Evolutionary conservation across 164 flowering plant genomes (phyloP), one percentile per base, ranked within the genome.

Genomic region (Litsea cubeba): DNA sequence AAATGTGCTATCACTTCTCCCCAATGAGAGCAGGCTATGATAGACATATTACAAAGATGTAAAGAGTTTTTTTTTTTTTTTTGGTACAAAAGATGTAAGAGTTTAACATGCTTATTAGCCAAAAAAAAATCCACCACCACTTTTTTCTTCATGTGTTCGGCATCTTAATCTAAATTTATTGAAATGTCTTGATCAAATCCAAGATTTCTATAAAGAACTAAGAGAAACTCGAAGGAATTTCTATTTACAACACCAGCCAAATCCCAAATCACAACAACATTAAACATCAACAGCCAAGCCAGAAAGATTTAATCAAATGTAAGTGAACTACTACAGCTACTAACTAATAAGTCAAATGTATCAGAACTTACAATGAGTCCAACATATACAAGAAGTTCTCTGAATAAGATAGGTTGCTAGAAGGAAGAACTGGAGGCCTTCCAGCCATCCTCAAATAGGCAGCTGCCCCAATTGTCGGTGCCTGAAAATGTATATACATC

Each of bases 311-410:
- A 15, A 54, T 20, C 60, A 54, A 20, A 20, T 15, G 60, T 14
- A 3, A 17, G 60, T 54, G 60, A 54, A 54, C 60, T 54, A 54
- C 60, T 54, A 54, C n/a, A 17, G n/a, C 20, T 17, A 18, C 3
- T 54, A 12, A 54, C n/a, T 54, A 15, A 54, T 17, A 54, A 5
- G 10, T 54, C 20, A 54, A 63, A 63, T 11, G 24, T 5, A 65
- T 17, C 35, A 71, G 72, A 71, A 84, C 97, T 71, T 90, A 96
- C 99, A 96, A 70, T 50, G 99, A 96, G 83, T 96, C 99, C 65
- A 96, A 88, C 99, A 96, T 92, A 80, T 94, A 96, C 54, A 96
- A 82, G 84, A 96, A 96, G 87, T 96, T 96, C 83, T 96, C 99
- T 20, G 99, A 80, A 81, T 96, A 96, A 65, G 98, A 96, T 62